A percentile compares a stretch with the other conserved stretches of the same genome.
Conservation (phyloP, 192 early-diverging fungal genomes). For the Oehlia diaphana region DNA sequence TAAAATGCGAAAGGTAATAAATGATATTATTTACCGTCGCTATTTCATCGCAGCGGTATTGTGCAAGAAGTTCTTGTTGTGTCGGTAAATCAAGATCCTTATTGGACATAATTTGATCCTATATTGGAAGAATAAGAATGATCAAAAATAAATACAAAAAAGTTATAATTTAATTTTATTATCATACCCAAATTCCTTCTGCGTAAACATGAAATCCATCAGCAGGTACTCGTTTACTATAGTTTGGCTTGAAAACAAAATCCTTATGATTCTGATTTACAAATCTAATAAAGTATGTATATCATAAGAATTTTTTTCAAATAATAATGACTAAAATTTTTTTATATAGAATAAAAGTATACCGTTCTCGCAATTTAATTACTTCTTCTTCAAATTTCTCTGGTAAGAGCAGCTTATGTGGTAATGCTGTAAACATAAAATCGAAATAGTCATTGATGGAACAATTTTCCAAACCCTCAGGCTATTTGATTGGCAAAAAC, state of each 20-base stretch:
- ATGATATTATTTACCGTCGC: conserved; percentile 47
- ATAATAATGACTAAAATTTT: background rate
- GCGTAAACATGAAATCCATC: conserved; percentile 96
- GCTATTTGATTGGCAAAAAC: conserved; percentile 46
- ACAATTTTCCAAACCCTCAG: conserved; percentile 76
- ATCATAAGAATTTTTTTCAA: background rate
- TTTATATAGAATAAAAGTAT: conserved; percentile 9
- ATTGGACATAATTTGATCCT: conserved; percentile 89
- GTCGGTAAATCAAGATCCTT: conserved; percentile 97
- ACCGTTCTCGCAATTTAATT: conserved; percentile 64
- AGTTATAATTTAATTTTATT: background rate
- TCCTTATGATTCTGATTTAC: conserved; percentile 62
- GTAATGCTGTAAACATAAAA: conserved; percentile 82
- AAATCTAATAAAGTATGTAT: conserved; percentile 52
- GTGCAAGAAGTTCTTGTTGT: conserved; percentile 96
- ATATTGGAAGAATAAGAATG: background rate
- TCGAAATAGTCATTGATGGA: conserved; percentile 88
- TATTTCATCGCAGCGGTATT: conserved; percentile 99
- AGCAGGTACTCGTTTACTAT: conserved; percentile 91
- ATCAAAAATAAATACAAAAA: background rate
- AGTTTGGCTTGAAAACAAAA: conserved; percentile 83
- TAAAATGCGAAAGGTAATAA: background rate
- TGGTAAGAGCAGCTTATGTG: conserved; percentile 86
- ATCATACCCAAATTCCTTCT: conserved; percentile 75
- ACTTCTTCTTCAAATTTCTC: conserved; percentile 81